Evolutionary conservation across 306 rosid genomes (phyloP), one percentile per base, ranked within the genome.

Genomic region (Psophocarpus tetragonolobus): DNA sequence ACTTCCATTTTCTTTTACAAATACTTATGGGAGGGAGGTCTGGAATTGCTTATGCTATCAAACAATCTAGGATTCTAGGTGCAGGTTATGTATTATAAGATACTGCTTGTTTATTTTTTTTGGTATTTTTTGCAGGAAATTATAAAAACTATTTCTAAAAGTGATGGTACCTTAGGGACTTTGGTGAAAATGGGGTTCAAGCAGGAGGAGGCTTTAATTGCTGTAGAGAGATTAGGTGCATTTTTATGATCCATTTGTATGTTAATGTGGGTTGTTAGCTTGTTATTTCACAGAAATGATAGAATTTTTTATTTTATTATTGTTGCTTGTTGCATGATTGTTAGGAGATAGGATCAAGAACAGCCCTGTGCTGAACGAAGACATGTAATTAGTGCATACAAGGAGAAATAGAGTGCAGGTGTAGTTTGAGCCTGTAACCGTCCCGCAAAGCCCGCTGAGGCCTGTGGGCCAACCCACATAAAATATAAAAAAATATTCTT

Each of bases 221-320:
- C 99, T 44, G 48, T 92, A 10, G 91, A 92, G 73, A 91, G 99
- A 92, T 92, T 93, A 66, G 99, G 99, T 92, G 87, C 0, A 86
- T 81, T 69, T 65, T 32, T 61, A 36, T 38, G 42, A 32, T 70
- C 27, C 26, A 50, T 66, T 71, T 6, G 18, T 79, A n/a, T 67
- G 36, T 70, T 60, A 9, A 4, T n/a, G 14, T 71, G 32, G 56
- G 53, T 36, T 24, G 12, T 39, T 76, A 48, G 48, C 73, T 38
- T 68, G 26, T 54, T 35, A 29, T 69, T 78, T 78, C 11, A 8
- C 42, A 17, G 14, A 51, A 60, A 29, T 24, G 65, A 5, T 44
- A 24, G 44, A 63, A 8, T 20, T 47, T 72, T 32, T 33, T 0
- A 50, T 38, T 67, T 65, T 35, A 32, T 44, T 47, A 17, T 73